Conservation (phyloP, 2,329 filamentous ascomycete genomes). For the Drechslerella coelobrocha region DNA sequence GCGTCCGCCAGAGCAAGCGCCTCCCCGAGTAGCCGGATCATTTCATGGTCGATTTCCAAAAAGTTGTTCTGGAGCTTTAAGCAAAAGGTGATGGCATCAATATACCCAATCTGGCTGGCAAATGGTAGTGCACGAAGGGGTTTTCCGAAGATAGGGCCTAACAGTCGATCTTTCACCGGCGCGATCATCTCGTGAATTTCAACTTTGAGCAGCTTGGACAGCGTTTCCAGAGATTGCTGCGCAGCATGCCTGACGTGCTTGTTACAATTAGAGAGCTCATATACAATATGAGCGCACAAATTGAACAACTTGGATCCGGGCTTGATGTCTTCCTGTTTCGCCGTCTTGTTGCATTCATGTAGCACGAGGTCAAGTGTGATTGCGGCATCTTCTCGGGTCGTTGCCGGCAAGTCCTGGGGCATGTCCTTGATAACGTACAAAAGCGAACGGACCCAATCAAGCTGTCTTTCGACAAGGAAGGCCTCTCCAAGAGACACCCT, state of each 20-base stretch:
- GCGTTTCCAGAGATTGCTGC: slow-evolving; percentile 77
- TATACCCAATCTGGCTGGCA: slow-evolving; percentile 94
- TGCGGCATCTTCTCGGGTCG: slow-evolving; percentile 82
- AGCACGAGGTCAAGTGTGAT: slow-evolving; percentile 81
- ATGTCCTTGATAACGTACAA: slow-evolving; percentile 99
- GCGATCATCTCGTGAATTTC: slow-evolving; percentile 87
- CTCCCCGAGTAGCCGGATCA: slow-evolving; percentile 90
- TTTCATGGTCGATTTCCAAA: slow-evolving; percentile 86
- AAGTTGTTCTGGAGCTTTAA: slow-evolving; percentile 87
- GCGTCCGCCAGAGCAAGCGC: slow-evolving; percentile 92
- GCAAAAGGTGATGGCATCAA: slow-evolving; percentile 96
- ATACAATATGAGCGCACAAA: slow-evolving; percentile 83
- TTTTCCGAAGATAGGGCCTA: slow-evolving; percentile 94
- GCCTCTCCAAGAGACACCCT: slow-evolving; percentile 81
- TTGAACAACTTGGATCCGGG: slow-evolving; percentile 72
- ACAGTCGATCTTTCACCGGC: slow-evolving; percentile 85
- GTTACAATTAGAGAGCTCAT: slow-evolving; percentile 93
- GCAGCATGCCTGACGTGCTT: slow-evolving; percentile 89
- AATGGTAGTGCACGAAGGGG: slow-evolving; percentile 91
- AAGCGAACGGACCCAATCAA: slow-evolving; percentile 87
- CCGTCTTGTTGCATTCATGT: slow-evolving; percentile 76
- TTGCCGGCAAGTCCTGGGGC: slow-evolving; percentile 89
- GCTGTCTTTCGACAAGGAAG: slow-evolving; percentile 83
- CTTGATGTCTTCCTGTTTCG: slow-evolving; percentile 78
- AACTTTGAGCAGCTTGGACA: slow-evolving; percentile 77